A percentile compares a stretch with the other conserved stretches of the same genome.
phyloP scores from a whole-genome alignment of 2,329 filamentous ascomycete species.

The Cladosporium sp. region DNA sequence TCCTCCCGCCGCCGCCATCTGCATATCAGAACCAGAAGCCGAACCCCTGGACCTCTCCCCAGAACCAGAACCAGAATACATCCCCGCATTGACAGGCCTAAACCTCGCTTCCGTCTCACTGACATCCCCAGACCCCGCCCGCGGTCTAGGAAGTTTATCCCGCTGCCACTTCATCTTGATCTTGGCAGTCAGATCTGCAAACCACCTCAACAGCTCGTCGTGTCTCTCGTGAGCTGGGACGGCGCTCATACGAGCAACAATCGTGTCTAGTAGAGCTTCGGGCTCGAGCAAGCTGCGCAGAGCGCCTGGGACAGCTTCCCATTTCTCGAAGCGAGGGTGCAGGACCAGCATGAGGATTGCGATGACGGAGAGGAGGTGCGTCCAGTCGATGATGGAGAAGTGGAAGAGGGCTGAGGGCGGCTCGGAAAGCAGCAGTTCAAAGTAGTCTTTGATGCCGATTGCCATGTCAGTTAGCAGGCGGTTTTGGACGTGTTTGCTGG shows the following conservation, averaged over 20 bases:
- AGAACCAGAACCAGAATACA: background rate
- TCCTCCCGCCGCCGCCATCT: background rate
- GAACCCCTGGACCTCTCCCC: background rate
- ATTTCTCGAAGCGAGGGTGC: constrained; percentile 5
- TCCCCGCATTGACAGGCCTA: constrained; percentile 4
- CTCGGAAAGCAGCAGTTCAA: constrained; percentile 23
- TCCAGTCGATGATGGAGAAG: constrained; percentile 23
- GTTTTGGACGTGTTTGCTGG: background rate
- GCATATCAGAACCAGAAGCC: background rate
- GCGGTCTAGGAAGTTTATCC: background rate
- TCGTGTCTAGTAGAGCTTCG: constrained; percentile 4
- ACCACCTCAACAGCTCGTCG: background rate
- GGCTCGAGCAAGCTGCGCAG: constrained; percentile 3
- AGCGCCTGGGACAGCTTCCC: constrained; percentile 5
- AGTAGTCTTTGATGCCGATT: constrained; percentile 24
- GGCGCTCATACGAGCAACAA: constrained; percentile 1
- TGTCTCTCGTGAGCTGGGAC: background rate
- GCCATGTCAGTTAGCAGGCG: constrained; percentile 1
- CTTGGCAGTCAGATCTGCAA: background rate
- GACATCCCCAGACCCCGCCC: constrained; percentile 2
- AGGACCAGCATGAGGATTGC: constrained; percentile 1
- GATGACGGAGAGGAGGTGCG: constrained; percentile 20
- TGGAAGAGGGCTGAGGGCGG: constrained; percentile 22
- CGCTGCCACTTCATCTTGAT: constrained; percentile 7
- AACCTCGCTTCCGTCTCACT: constrained; percentile 10